Conservation (phyloP, 2,329 filamentous ascomycete genomes). For the Aphanocladium album region DNA sequence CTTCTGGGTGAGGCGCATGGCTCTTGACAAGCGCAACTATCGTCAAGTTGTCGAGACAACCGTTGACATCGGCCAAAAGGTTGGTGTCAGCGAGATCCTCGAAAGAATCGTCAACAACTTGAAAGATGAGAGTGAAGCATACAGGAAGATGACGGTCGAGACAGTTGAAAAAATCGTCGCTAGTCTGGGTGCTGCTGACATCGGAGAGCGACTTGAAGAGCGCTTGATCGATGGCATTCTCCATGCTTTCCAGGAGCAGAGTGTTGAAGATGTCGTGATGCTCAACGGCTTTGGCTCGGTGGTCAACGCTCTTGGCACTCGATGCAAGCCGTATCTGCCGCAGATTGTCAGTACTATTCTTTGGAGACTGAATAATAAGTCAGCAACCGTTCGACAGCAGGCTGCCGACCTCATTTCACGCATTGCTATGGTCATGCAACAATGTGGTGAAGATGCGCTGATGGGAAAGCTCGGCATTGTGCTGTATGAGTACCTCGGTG, state of each 20-base stretch:
- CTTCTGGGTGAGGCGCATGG: constrained; percentile 97
- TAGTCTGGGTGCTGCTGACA: constrained; percentile 86
- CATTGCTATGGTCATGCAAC: constrained; percentile 98
- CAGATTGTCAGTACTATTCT: constrained; percentile 97
- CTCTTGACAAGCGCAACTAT: constrained; percentile 95
- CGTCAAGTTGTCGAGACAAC: constrained; percentile 97
- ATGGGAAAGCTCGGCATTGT: constrained; percentile 95
- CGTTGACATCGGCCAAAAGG: constrained; percentile 93
- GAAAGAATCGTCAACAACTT: constrained; percentile 91
- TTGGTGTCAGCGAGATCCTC: constrained; percentile 93
- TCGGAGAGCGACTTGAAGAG: constrained; percentile 88
- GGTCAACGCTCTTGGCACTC: constrained; percentile 86
- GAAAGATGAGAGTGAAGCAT: constrained; percentile 96
- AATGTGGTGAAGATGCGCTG: constrained; percentile 91
- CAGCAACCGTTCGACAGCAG: constrained; percentile 91
- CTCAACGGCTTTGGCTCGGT: constrained; percentile 97
- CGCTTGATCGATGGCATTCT: constrained; percentile 92
- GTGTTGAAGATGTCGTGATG: constrained; percentile 91
- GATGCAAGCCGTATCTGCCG: constrained; percentile 93
- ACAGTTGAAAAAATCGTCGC: constrained; percentile 96
- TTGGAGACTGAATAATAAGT: constrained; percentile 97
- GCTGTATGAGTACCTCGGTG: constrained; percentile 95
- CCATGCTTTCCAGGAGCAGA: constrained; percentile 96
- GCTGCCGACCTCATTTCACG: constrained; percentile 94
- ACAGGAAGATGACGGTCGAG: constrained; percentile 98